Conservation (phyloP, 306 rosid genomes). For the Canavalia ensiformis region DNA sequence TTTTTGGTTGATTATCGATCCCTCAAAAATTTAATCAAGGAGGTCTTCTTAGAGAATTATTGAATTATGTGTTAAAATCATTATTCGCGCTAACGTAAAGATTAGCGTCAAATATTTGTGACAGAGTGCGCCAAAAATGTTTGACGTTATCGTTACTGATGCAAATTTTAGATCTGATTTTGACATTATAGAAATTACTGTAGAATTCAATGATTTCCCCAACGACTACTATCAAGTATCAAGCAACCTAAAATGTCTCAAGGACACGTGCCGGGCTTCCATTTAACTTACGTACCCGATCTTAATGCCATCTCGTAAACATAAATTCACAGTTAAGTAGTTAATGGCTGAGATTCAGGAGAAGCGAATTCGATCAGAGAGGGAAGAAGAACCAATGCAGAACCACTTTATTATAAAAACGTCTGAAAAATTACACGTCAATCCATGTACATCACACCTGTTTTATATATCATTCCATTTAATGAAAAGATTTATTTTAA, state of each 20-base stretch:
- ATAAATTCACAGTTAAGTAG: not conserved
- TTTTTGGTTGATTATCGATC: not conserved
- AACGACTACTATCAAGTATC: no score
- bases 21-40: slow-evolving; percentile 8
- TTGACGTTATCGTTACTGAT: not conserved
- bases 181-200: not conserved
- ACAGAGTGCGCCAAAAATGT: no score
- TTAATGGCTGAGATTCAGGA: not conserved
- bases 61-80: not conserved
- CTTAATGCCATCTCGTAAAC: no score
- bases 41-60: not conserved
- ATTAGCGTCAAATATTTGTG: not conserved
- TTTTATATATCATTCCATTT: no score
- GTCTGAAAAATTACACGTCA: no score
- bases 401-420: not conserved
- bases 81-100: not conserved
- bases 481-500: no score
- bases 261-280: not conserved
- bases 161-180: slow-evolving; percentile 14
- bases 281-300: not conserved
- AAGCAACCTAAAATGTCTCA: not conserved
- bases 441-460: no score
- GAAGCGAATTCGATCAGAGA: not conserved
- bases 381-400: not conserved
- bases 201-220: not conserved